Base-by-base conservation (phyloP, 805 yeast genomes). In the Starmerella stellata region DNA sequence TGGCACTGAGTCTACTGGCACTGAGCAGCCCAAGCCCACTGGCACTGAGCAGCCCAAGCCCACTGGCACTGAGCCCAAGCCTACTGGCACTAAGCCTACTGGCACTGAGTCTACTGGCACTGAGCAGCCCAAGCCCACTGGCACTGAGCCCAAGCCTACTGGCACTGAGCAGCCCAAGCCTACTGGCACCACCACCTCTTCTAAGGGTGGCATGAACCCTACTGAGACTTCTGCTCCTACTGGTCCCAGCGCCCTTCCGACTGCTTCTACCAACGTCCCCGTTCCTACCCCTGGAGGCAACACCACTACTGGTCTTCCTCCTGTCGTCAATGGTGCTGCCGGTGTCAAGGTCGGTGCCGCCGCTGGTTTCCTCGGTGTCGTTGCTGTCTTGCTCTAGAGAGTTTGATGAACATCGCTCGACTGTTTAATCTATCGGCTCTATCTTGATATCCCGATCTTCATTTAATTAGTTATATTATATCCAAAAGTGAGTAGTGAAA, bases 131-230 rank as follows among this genome's bases (percentile, higher is more conserved):
- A n/a, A n/a, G n/a, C n/a, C n/a, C n/a, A n/a, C n/a, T n/a, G n/a
- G n/a, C n/a, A n/a, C n/a, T n/a, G n/a, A n/a, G n/a, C n/a, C n/a
- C n/a, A n/a, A n/a, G n/a, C n/a, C n/a, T n/a, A n/a, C n/a, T n/a
- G n/a, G n/a, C n/a, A n/a, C n/a, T n/a, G n/a, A n/a, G n/a, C n/a
- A n/a, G n/a, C n/a, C n/a, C n/a, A n/a, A n/a, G n/a, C n/a, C n/a
- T n/a, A n/a, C n/a, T n/a, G n/a, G n/a, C n/a, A n/a, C 75, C 57
- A 73, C 85, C 45, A 75, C 60, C 52, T 74, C 87, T 44, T 77
- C 87, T 59, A 78, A 92, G 51, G 61, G 79, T 53, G n/a, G n/a
- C n/a, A 79, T 90, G 59, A 69, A 79, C 72, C 77, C 92, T 54
- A 76, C 20, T 18, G 34, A 30, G 34, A 14, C 16, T 15, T 30